Conservation (phyloP, 139 green algal species). For the Chloropicon primus region DNA sequence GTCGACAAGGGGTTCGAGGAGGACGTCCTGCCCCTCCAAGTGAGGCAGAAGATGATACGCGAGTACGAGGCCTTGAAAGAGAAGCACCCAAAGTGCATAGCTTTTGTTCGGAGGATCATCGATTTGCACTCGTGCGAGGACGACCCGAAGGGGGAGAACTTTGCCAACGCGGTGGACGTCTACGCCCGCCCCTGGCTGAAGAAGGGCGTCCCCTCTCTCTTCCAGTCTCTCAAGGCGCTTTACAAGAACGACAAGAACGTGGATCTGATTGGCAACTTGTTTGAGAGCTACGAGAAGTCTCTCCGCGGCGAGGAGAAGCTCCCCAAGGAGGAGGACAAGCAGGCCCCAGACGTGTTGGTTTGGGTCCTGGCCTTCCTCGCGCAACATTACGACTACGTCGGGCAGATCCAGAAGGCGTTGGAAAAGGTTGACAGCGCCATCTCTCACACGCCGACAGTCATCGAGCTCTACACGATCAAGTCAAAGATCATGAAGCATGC, state of each 20-base stretch:
- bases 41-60: background rate
- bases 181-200: background rate
- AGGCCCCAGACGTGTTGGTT: constrained; percentile 25
- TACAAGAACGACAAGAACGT: constrained; percentile 47
- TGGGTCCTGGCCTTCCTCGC: constrained; percentile 67
- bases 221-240: constrained; percentile 72
- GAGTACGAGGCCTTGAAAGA: background rate
- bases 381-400: constrained; percentile 41
- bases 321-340: constrained; percentile 3
- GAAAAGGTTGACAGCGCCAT: constrained; percentile 45
- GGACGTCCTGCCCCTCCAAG: constrained; percentile 59
- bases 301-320: constrained; percentile 1
- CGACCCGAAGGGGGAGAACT: background rate
- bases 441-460: constrained; percentile 43
- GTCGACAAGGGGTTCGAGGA: constrained; percentile 29
- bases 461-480: constrained; percentile 58
- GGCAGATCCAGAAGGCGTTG: constrained; percentile 40
- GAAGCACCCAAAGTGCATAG: background rate
- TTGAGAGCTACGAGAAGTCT: constrained; percentile 15
- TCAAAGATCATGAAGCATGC: constrained; percentile 57
- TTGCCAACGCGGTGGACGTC: background rate
- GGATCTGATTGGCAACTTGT: constrained; percentile 14
- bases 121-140: background rate
- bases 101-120: background rate
- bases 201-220: constrained; percentile 88